These are phyloP conservation scores for Ophiostoma angusticollis DNA, from an alignment of 2,329 filamentous ascomycete species.

Conservation along the genomic window DNA sequence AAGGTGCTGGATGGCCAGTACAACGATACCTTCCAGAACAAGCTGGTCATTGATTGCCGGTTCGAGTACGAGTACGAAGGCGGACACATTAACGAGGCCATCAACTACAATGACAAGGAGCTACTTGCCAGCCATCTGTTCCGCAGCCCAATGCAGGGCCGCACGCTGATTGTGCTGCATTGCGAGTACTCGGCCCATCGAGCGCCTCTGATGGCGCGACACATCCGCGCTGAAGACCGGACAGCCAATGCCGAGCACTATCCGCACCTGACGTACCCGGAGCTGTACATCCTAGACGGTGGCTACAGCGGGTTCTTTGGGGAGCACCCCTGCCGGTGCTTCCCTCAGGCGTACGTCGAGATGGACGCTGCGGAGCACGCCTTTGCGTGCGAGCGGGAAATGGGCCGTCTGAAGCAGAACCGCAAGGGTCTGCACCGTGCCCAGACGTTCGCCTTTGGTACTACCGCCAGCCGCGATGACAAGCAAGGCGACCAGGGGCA, in stretches of 20 bases:
- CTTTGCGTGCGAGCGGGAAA: constrained; percentile 83
- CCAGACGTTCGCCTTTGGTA: constrained; percentile 94
- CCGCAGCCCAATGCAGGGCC: constrained; percentile 48
- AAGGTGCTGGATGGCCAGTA: constrained; percentile 81
- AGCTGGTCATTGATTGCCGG: constrained; percentile 86
- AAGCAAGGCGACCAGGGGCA: no score
- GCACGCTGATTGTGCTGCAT: constrained; percentile 80
- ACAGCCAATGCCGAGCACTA: constrained; percentile 75
- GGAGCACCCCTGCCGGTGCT: constrained; percentile 67
- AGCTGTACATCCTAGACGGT: constrained; percentile 92
- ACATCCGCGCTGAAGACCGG: constrained; percentile 80
- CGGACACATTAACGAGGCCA: constrained; percentile 81
- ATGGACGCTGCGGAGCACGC: constrained; percentile 91
- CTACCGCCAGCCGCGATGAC: no score
- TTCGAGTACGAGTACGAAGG: constrained; percentile 99
- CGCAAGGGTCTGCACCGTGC: constrained; percentile 75
- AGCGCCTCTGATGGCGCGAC: constrained; percentile 90
- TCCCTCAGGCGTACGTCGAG: constrained; percentile 89
- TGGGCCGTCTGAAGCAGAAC: constrained; percentile 79
- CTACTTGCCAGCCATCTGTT: constrained; percentile 70
- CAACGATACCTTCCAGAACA: constrained; percentile 60
- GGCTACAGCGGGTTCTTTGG: constrained; percentile 91
- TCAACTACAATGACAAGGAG: constrained; percentile 98
- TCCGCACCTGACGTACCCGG: constrained; percentile 82
- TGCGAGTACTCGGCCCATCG: constrained; percentile 98